These are phyloP conservation scores for Irpex sp. DNA, from an alignment of 1,284 basidiomycete genomes.

Conservation along the genomic window DNA sequence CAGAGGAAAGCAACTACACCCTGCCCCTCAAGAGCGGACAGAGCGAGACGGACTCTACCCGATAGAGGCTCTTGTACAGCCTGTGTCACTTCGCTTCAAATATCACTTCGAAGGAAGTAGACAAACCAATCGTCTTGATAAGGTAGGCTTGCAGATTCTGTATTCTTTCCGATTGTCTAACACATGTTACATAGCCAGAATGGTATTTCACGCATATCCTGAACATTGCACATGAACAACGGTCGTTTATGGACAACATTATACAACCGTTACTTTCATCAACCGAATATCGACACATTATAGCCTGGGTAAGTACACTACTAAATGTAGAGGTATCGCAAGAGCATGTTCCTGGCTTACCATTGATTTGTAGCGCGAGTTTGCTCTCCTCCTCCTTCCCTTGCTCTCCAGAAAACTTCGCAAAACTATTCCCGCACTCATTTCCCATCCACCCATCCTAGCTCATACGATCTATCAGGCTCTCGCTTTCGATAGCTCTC, in stretches of 20 bases:
- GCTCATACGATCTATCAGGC: constrained; percentile 96
- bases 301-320: constrained; percentile 59
- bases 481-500: constrained; percentile 78
- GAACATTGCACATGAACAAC: constrained; percentile 79
- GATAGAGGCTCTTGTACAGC: constrained; percentile 79
- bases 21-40: constrained; percentile 9
- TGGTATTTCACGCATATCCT: constrained; percentile 94
- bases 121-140: constrained; percentile 90
- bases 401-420: constrained; percentile 68
- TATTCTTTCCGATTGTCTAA: too few relatives aligned
- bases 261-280: constrained; percentile 67
- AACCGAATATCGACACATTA: constrained; percentile 58
- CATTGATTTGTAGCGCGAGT: constrained; percentile 58
- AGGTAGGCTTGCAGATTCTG: too few relatives aligned
- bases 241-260: constrained; percentile 69
- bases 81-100: constrained; percentile 84
- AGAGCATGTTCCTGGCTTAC: background rate
- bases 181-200: constrained; percentile 62
- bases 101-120: constrained; percentile 91
- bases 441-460: constrained; percentile 77
- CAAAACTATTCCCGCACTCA: constrained; percentile 68
- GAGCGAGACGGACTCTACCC: constrained; percentile 56
- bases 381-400: constrained; percentile 67
- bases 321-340: constrained; percentile 7
- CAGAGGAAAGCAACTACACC: constrained; percentile 47